These are phyloP conservation scores for Aulographum hederae DNA, from an alignment of 2,329 filamentous ascomycete species.

Conservation along the genomic window DNA sequence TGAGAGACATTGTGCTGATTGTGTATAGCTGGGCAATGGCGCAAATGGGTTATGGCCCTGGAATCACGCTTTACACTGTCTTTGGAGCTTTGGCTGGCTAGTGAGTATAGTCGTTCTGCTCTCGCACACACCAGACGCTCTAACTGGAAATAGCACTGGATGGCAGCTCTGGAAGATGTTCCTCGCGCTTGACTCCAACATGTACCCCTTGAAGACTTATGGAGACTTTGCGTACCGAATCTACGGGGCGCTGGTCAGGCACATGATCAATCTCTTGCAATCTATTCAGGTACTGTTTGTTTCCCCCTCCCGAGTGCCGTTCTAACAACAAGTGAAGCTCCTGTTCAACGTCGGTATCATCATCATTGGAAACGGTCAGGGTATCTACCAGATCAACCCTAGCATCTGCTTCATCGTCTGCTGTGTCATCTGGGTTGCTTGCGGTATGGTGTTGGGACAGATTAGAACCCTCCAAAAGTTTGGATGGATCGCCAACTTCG, in stretches of 20 bases:
- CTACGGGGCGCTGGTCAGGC: conserved; percentile 25
- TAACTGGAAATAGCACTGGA: conserved; percentile 25
- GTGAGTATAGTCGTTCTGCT: conserved; percentile 2
- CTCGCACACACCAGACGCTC: conserved; percentile 25
- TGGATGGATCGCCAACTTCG: conserved; percentile 35
- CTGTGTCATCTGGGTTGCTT: conserved; percentile 29
- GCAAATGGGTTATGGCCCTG: conserved; percentile 16
- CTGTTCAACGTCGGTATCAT: conserved; percentile 34
- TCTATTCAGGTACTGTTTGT: no score
- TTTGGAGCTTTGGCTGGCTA: conserved; percentile 17
- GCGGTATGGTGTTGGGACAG: conserved; percentile 34
- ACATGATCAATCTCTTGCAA: conserved; percentile 30
- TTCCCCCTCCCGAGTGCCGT: conserved; percentile 19
- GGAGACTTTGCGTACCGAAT: conserved; percentile 31
- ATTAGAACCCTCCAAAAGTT: conserved; percentile 36
- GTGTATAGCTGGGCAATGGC: conserved; percentile 14
- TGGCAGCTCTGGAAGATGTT: conserved; percentile 28
- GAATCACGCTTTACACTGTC: conserved; percentile 17
- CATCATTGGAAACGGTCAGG: conserved; percentile 34
- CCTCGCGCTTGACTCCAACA: conserved; percentile 27
- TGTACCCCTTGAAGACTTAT: conserved; percentile 28
- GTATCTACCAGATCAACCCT: conserved; percentile 33
- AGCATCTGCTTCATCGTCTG: conserved; percentile 35
- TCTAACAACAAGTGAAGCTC: conserved; percentile 21
- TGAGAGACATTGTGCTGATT: conserved; percentile 2